Percentiles rank a stretch among this genome's conserved stretches.
Evolutionary conservation across 2,329 filamentous ascomycete genomes (phyloP).

Genomic region (Penicillium aurantiogriseum): DNA sequence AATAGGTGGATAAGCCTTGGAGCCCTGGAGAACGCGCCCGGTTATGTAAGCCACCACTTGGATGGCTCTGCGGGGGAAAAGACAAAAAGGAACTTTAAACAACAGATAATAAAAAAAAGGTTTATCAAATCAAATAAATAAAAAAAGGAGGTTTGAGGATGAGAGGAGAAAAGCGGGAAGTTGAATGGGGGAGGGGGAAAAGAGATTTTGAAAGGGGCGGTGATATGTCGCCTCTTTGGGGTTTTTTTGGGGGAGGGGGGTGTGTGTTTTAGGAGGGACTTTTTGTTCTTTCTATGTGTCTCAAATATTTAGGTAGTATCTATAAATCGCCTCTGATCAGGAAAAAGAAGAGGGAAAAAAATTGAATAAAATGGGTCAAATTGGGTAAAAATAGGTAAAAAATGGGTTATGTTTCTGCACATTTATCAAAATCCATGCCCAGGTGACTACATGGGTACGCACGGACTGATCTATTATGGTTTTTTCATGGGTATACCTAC

Average conservation of each 20-base stretch:
- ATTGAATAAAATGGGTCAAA: neutral
- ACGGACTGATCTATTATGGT: neutral
- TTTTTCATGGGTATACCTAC: no score
- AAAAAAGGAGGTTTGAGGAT: neutral
- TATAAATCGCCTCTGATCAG: neutral
- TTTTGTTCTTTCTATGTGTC: neutral
- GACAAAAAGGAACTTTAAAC: neutral
- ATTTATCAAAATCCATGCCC: neutral
- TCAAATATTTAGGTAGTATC: neutral
- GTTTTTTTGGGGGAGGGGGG: neutral
- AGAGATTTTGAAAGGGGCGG: constrained; percentile 22
- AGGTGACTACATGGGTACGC: neutral
- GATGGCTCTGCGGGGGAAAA: neutral
- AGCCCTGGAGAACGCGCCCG: constrained; percentile 6
- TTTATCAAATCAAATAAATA: neutral
- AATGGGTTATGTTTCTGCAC: neutral
- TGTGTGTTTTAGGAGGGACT: neutral
- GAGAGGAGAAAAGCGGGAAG: neutral
- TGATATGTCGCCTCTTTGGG: constrained; percentile 14
- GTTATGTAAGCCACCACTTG: constrained; percentile 10
- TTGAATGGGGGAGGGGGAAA: neutral
- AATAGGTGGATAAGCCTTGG: constrained; percentile 3
- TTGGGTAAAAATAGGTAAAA: neutral
- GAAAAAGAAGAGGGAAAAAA: neutral
- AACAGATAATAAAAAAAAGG: neutral